Percentiles rank a stretch among this genome's conserved stretches.
Conservation (phyloP, 2,329 filamentous ascomycete genomes). For the Diaporthe longicolla region DNA sequence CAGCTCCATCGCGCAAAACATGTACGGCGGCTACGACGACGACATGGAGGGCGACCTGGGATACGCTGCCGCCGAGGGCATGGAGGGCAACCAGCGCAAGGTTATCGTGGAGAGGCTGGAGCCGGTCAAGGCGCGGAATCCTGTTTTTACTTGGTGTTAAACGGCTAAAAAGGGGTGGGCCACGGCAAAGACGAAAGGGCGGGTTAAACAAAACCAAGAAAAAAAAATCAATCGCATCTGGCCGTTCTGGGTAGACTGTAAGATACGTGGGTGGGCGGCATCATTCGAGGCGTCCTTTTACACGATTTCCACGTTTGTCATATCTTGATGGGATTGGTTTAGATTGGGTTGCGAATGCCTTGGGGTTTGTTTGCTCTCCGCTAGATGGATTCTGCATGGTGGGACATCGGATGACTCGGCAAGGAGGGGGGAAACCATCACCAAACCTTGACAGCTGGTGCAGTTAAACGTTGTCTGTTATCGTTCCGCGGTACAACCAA, state of each 20-base stretch:
- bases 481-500: not conserved
- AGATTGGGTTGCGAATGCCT: conserved; percentile 10
- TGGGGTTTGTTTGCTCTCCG: not conserved
- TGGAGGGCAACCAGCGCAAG: conserved; percentile 91
- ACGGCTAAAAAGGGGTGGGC: not conserved
- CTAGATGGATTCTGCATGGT: conserved; percentile 26
- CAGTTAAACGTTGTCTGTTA: not conserved
- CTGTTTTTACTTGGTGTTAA: conserved; percentile 98
- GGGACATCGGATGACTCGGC: conserved; percentile 1
- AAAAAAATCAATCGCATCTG: conserved; percentile 11
- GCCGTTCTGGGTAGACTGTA: conserved; percentile 31
- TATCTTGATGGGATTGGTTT: conserved; percentile 22
- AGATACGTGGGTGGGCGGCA: conserved; percentile 21
- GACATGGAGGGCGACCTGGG: conserved; percentile 93
- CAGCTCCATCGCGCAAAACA: conserved; percentile 66
- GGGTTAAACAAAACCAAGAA: not conserved
- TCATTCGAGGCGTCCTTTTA: conserved; percentile 18
- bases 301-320: conserved; percentile 21
- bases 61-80: conserved; percentile 92
- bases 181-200: no score
- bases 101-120: conserved; percentile 98
- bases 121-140: conserved; percentile 94
- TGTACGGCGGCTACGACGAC: conserved; percentile 70
- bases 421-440: not conserved
- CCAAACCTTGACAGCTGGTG: not conserved